These are phyloP conservation scores for Zangia roseola DNA, from an alignment of 768 basidiomycete species.

Conservation along the genomic window DNA sequence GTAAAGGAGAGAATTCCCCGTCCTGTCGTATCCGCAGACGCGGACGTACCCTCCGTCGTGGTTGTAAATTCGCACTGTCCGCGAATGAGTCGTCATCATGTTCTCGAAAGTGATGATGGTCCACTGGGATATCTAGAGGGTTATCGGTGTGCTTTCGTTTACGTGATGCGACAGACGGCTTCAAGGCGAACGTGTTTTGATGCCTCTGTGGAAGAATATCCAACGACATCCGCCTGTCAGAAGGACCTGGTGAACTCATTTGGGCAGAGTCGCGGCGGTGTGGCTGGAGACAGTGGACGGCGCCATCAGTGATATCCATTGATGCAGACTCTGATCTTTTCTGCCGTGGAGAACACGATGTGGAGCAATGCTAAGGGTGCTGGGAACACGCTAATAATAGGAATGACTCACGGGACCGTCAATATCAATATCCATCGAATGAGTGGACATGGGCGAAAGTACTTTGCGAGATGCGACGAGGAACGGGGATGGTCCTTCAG, in stretches of 20 bases:
- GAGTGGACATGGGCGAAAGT: neutral
- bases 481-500: neutral
- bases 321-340: conserved; percentile 1
- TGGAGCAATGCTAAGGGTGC: neutral
- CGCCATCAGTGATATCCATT: conserved; percentile 15
- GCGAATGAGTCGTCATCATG: neutral
- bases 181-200: neutral
- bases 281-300: neutral
- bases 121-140: neutral
- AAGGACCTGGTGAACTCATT: neutral
- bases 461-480: neutral
- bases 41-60: conserved; percentile 5
- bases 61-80: neutral
- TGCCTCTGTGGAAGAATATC: neutral
- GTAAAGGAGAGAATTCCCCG: conserved; percentile 24
- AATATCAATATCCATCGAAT: conserved; percentile 13
- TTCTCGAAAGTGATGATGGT: neutral
- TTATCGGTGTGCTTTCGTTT: conserved; percentile 20
- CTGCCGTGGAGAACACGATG: conserved; percentile 5
- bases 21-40: conserved; percentile 6
- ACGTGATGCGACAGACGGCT: neutral
- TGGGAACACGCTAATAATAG: neutral
- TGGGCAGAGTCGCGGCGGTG: neutral
- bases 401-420: conserved; percentile 15
- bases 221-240: neutral